A percentile compares a stretch with the other conserved stretches of the same genome.
Conservation (phyloP, 169 alveolate genomes). For the Besnoitia besnoiti region DNA sequence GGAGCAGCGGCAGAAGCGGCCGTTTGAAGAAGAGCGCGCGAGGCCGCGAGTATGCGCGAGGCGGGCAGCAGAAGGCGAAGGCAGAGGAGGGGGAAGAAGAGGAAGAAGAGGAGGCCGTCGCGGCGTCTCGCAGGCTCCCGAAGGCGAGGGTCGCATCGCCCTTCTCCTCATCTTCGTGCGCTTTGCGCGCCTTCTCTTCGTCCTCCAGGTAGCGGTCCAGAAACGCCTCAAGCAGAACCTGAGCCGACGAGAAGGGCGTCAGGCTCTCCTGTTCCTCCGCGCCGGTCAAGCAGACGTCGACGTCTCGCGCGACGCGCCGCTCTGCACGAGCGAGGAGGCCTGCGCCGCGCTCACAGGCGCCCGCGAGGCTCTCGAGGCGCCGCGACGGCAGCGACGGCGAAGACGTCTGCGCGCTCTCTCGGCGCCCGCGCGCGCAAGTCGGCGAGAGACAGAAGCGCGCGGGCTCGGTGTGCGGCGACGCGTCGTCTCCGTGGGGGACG, state of each 20-base stretch:
- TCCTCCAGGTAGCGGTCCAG: not conserved
- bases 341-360: not conserved
- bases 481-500: not conserved
- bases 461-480: too few species aligned
- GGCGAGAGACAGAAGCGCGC: not conserved
- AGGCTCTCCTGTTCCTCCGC: not conserved
- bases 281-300: not conserved
- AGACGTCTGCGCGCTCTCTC: not conserved
- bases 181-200: not conserved
- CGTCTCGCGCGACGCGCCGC: not conserved
- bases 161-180: not conserved
- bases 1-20: not conserved
- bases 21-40: not conserved
- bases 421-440: not conserved
- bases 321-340: not conserved
- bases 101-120: not conserved
- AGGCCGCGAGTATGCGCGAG: too few species aligned
- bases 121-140: not conserved
- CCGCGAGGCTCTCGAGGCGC: not conserved
- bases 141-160: not conserved
- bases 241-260: conserved; percentile 2
- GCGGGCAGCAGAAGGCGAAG: not conserved
- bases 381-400: not conserved
- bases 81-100: not conserved
- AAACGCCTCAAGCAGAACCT: not conserved